Evolutionary conservation across 2,329 filamentous ascomycete genomes (phyloP), one percentile per base, ranked within the genome.

Genomic region (Cadophora luteo-olivacea): DNA sequence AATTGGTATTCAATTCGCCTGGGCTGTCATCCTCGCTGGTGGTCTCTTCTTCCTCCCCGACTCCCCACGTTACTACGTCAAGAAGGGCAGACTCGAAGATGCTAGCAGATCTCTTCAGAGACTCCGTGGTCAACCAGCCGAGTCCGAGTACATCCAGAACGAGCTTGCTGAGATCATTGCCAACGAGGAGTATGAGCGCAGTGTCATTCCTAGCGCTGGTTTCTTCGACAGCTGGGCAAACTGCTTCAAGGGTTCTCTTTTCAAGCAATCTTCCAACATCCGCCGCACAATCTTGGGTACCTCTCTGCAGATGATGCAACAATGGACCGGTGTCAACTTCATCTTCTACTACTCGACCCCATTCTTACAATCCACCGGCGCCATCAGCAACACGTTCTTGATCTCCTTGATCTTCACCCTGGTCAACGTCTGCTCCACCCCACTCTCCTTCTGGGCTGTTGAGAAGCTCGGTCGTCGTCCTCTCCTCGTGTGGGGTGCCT

Each of bases 281-380:
- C 90, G 91, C 76, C 87, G 89, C 73, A 91, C 90, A 32, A 88
- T 92, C 68, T 84, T 93, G 55, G 91, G 91, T 75, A 91, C 88
- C 55, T 90, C 89, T 32, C 84, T 92, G 41, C 91, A 93, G 84
- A 92, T 92, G 90, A 92, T 92, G 89, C 91, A 92, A 81, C 90
- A 92, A 81, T 87, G 84, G 84, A 78, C 75, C 25, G 92, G 93
- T 84, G 91, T 97, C 82, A 97, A 97, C 86, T 97, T 95, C 82
- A 92, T 96, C 85, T 96, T 94, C 84, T 92, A 93, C 83, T 93
- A 90, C 83, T 93, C 92, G 45, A 94, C 92, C 41, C 88, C 91
- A 69, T 97, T 97, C 88, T 92, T 97, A 83, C 82, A 91, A 81
- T 89, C 89, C 29, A 90, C 91, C 36, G 91, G 91, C 73, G 91